Evolutionary conservation across 176 grass and related monocot genomes (phyloP).

Genomic region (Zea mays): DNA sequence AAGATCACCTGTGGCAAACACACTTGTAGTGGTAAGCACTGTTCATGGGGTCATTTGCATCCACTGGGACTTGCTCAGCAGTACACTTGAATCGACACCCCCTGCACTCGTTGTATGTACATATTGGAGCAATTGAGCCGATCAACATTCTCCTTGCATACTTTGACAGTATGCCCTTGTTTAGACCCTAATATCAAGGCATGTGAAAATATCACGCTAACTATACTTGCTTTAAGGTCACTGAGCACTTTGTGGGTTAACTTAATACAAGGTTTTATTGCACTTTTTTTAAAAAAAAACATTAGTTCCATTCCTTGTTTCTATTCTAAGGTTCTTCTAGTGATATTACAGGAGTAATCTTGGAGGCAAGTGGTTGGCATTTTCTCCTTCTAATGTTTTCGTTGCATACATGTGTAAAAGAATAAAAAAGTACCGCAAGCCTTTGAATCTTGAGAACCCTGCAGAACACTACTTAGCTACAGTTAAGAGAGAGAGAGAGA

Average conservation of each 20-base stretch:
- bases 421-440: neutral
- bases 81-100: slow-evolving; percentile 82
- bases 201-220: slow-evolving; percentile 39
- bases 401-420: slow-evolving; percentile 3
- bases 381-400: neutral
- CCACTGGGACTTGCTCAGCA: slow-evolving; percentile 86
- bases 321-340: slow-evolving; percentile 21
- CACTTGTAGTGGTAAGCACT: slow-evolving; percentile 96
- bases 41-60: slow-evolving; percentile 89
- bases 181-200: slow-evolving; percentile 42
- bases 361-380: slow-evolving; percentile 19
- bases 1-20: slow-evolving; percentile 82
- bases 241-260: slow-evolving; percentile 14
- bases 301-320: neutral
- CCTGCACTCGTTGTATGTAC: slow-evolving; percentile 94
- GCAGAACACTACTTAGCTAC: neutral
- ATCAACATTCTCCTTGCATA: slow-evolving; percentile 70
- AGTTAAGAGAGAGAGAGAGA: slow-evolving; percentile 16
- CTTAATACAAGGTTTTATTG: slow-evolving; percentile 9
- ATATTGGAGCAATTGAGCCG: slow-evolving; percentile 74
- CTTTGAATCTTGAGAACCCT: slow-evolving; percentile 26
- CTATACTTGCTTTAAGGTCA: slow-evolving; percentile 27
- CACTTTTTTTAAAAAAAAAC: neutral
- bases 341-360: slow-evolving; percentile 4
- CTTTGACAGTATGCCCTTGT: slow-evolving; percentile 23